Conservation (phyloP, 2,329 filamentous ascomycete genomes). For the Nothophoma quercina region DNA sequence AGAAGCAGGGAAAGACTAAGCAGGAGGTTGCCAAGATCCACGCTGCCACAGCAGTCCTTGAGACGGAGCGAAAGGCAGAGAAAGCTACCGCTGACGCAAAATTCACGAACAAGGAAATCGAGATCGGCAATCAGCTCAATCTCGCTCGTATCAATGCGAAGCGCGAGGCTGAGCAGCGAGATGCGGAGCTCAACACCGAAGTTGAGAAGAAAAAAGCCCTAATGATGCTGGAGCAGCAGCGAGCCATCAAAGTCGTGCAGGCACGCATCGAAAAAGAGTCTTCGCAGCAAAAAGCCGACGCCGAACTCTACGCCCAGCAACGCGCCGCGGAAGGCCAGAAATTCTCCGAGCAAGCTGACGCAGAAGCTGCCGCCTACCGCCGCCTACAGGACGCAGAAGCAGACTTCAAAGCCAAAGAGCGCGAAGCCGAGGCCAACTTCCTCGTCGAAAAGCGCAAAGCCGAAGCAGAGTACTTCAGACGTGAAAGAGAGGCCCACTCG, state of each 20-base stretch:
- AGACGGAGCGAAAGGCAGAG: constrained; percentile 84
- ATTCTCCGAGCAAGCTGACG: constrained; percentile 68
- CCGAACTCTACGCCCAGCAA: constrained; percentile 58
- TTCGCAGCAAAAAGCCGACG: constrained; percentile 73
- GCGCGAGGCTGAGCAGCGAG: constrained; percentile 75
- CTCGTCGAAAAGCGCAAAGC: constrained; percentile 56
- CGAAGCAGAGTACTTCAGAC: constrained; percentile 51
- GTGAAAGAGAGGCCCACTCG: constrained; percentile 66
- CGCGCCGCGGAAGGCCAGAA: constrained; percentile 59
- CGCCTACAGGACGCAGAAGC: constrained; percentile 54
- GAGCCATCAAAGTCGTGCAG: constrained; percentile 80
- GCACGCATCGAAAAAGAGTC: constrained; percentile 74
- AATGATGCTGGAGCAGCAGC: constrained; percentile 80
- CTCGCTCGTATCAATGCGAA: constrained; percentile 77
- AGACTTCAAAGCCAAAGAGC: constrained; percentile 49
- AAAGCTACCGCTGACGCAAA: constrained; percentile 80
- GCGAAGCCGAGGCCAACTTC: constrained; percentile 58
- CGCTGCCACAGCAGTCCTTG: constrained; percentile 82
- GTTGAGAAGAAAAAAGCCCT: constrained; percentile 80
- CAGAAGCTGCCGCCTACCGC: constrained; percentile 62
- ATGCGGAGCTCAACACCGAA: constrained; percentile 80
- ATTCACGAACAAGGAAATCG: constrained; percentile 75
- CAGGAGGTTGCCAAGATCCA: constrained; percentile 89
- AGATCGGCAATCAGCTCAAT: constrained; percentile 75
- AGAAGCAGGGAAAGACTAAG: constrained; percentile 80